Percentiles rank a stretch among this genome's conserved stretches.
Evolutionary conservation across 2,329 filamentous ascomycete genomes (phyloP).

Genomic region (Aspergillus viridinutans): DNA sequence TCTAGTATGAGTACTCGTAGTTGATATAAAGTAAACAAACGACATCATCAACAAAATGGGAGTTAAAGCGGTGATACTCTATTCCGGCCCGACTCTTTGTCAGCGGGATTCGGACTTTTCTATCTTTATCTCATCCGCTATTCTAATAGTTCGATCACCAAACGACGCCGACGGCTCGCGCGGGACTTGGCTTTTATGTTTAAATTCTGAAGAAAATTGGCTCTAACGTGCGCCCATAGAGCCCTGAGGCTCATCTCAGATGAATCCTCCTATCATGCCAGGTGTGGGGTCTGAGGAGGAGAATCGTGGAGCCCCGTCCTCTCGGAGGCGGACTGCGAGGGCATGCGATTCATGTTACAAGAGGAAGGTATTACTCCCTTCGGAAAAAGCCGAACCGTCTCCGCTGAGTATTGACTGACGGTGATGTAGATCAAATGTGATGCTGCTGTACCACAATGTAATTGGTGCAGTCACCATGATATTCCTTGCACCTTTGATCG

Average conservation of each 20-base stretch:
- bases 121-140: neutral
- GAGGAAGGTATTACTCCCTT: constrained; percentile 40
- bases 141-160: neutral
- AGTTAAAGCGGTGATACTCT: neutral
- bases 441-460: constrained; percentile 41
- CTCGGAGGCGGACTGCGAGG: constrained; percentile 26
- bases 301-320: neutral
- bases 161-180: neutral
- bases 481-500: constrained; percentile 46
- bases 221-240: neutral
- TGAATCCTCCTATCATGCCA: constrained; percentile 15
- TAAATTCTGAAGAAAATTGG: neutral
- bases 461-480: constrained; percentile 50
- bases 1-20: no score
- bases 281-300: constrained; percentile 20
- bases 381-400: neutral
- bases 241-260: neutral
- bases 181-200: neutral
- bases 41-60: neutral
- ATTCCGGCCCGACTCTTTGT: neutral
- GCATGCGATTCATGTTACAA: constrained; percentile 50
- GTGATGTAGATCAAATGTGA: constrained; percentile 50
- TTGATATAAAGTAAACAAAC: neutral
- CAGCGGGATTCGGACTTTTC: constrained; percentile 4
- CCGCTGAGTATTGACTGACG: neutral